These are phyloP conservation scores for Xylaria sp. DNA, from an alignment of 2,329 filamentous ascomycete species.

Conservation along the genomic window DNA sequence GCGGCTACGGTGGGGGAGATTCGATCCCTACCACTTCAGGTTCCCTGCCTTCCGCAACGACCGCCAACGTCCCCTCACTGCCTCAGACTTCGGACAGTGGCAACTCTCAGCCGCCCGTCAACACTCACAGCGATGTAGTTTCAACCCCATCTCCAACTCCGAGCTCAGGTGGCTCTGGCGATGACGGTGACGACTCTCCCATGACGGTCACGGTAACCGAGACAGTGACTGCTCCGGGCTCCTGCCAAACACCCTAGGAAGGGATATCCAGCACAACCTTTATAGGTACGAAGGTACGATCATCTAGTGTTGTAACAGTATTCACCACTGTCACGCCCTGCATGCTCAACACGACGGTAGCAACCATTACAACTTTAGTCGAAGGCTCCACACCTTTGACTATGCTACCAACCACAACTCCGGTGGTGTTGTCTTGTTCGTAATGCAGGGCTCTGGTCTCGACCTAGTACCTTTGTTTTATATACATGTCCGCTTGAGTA, in stretches of 20 bases:
- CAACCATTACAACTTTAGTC: slow-evolving; percentile 23
- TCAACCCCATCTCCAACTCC: slow-evolving; percentile 20
- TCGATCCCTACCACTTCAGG: slow-evolving; percentile 29
- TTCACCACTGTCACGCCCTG: slow-evolving; percentile 14
- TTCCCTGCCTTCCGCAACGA: slow-evolving; percentile 29
- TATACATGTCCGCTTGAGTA: slow-evolving; percentile 24
- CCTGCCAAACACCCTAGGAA: slow-evolving; percentile 44
- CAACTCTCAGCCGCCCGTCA: slow-evolving; percentile 18
- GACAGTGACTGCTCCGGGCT: slow-evolving; percentile 46
- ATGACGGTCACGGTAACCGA: slow-evolving; percentile 47
- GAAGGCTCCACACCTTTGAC: slow-evolving; percentile 19
- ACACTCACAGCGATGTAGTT: slow-evolving; percentile 30
- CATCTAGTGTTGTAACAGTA: slow-evolving; percentile 30
- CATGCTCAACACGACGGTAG: slow-evolving; percentile 33
- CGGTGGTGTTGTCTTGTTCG: slow-evolving; percentile 18
- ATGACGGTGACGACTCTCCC: slow-evolving; percentile 24
- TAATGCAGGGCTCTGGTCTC: slow-evolving; percentile 27
- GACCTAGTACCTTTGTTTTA: slow-evolving; percentile 34
- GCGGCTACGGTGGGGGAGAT: slow-evolving; percentile 40
- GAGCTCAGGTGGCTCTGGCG: slow-evolving; percentile 14
- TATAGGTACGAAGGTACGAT: slow-evolving; percentile 23
- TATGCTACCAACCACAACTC: slow-evolving; percentile 6
- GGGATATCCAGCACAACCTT: slow-evolving; percentile 32
- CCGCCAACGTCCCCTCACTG: slow-evolving; percentile 35
- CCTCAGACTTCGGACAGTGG: slow-evolving; percentile 27